Evolutionary conservation across 1,284 basidiomycete genomes (phyloP), one percentile per base, ranked within the genome.

Genomic region (Cutaneotrichosporon spelunceum): DNA sequence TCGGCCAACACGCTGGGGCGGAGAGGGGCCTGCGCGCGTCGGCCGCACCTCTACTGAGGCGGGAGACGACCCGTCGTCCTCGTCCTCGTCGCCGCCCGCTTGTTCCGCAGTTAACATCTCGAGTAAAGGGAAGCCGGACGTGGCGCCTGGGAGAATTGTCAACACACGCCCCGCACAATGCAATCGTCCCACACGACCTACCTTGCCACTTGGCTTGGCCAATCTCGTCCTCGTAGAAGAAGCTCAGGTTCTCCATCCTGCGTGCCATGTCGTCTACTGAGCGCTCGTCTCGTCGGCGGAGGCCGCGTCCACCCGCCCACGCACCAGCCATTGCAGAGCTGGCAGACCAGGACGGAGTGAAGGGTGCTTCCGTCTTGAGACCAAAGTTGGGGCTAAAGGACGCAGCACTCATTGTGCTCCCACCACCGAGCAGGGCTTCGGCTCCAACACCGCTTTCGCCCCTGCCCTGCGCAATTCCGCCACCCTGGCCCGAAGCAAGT

Each of bases 41-140:
- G n/a, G 26, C 11, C 11, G 45, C 50, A 57, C 34, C 10, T 27
- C 56, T 16, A 57, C 39, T 29, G 56, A 48, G 19, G 56, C 47
- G 5, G 56, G 56, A 10, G 56, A 57, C 13, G 33, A 34, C 3
- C 29, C 26, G 23, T 57, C 56, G 33, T 57, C 56, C 47, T 57
- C 21, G 47, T 61, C 42, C 50, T 60, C 23, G 7, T 54, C 62
- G 8, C 49, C 56, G 19, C 68, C 68, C 16, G 44, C 45, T 52
- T 91, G 89, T 24, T 90, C 84, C 9, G 75, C 72, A 1, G 78
- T 78, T 29, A 94, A 80, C 9, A 91, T 79, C 72, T 93, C 89
- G 30, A 93, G 83, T 14, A 93, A 83, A 2, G 91, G 91, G 2
- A 93, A 83, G 16, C 91, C 91, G 2, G 91, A 93, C 0, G 90